Base-by-base conservation (phyloP, 768 basidiomycete species). In the Phaeotremella fagi region DNA sequence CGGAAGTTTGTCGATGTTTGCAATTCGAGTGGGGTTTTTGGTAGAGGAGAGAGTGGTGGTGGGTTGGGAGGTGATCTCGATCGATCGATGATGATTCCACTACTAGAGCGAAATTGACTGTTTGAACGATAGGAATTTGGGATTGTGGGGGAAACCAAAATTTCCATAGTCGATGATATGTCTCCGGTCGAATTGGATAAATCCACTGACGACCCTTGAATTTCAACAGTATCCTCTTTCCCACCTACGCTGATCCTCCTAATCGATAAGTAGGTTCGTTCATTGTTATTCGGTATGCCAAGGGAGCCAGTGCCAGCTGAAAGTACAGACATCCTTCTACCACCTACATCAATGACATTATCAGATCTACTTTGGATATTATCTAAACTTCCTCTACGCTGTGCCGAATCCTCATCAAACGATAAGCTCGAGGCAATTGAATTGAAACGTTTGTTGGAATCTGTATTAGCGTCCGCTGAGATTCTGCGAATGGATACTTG, bases 371-470 rank as follows among this genome's bases (percentile, higher is more conserved):
- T n/a, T n/a, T n/a, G n/a, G n/a, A n/a, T n/a, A n/a, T n/a, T n/a
- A n/a, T n/a, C n/a, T n/a, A n/a, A n/a, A n/a, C n/a, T n/a, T n/a
- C n/a, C n/a, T n/a, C n/a, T n/a, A n/a, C n/a, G n/a, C n/a, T n/a
- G n/a, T n/a, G n/a, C n/a, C n/a, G n/a, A n/a, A n/a, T n/a, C n/a
- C n/a, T n/a, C n/a, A n/a, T 27, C 24, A 31, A 26, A 22, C 26
- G 28, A 23, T 23, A 64, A 28, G 1, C 54, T 59, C 1, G 63
- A 61, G 15, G 54, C 33, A 29, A 61, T 47, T 0, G 60, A 61
- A 29, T 58, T 65, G 18, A 65, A 48, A 2, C 60, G 36, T 11
- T 50, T 37, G 23, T 50, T 38, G 16, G 25, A n/a, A 43, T 65
- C 63, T 2, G 42, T 18, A 4, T 35, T 11, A 5, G 57, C 57